Evolutionary conservation across 768 basidiomycete species (phyloP), one percentile per base, ranked within the genome.

Genomic region (Mycena latifolia): DNA sequence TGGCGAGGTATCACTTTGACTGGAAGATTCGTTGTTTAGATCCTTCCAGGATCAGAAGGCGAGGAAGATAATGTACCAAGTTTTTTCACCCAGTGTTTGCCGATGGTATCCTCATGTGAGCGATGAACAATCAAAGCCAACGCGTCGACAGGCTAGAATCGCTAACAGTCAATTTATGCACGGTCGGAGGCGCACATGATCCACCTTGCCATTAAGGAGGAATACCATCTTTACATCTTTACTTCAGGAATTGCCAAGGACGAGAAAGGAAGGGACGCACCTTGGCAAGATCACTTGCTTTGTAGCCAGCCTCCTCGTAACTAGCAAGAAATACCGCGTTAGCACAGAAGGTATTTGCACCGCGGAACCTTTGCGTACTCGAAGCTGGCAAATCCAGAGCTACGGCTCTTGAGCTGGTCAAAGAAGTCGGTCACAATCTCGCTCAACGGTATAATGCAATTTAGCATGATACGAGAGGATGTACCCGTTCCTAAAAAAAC

Each of bases 371-470:
- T 18, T 28, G 27, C 91, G 71, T 67, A 95, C 93, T 96, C 95
- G 75, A 96, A 96, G 74, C 92, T 94, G 20, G 94, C 94, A 75
- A 92, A 96, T 11, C 94, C 96, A 14, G 92, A 95, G 73, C 92
- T 94, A 56, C 95, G 87, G 73, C 94, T 92, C 79, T 99, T 99
- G 59, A 99, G 85, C 73, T 93, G 89, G 76, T 96, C 93, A 76
- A 98, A 99, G 77, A 99, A 99, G 77, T 95, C 89, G 2, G 93
- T 94, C 3, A 99, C 95, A 60, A 99, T 93, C 77, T 97, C 95
- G 73, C 91, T 91, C 68, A 99, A 80, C 24, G 97, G 97, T n/a
- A 99, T 75, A 2, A 82, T 85, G 72, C 94, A 96, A 15, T 88
- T 92, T 68, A 99, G 78, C 57, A 97, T 92, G 41, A 93, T 86